Evolutionary conservation across 2,329 filamentous ascomycete genomes (phyloP), one percentile per base, ranked within the genome.

Genomic region (Sarocladium oryzae): DNA sequence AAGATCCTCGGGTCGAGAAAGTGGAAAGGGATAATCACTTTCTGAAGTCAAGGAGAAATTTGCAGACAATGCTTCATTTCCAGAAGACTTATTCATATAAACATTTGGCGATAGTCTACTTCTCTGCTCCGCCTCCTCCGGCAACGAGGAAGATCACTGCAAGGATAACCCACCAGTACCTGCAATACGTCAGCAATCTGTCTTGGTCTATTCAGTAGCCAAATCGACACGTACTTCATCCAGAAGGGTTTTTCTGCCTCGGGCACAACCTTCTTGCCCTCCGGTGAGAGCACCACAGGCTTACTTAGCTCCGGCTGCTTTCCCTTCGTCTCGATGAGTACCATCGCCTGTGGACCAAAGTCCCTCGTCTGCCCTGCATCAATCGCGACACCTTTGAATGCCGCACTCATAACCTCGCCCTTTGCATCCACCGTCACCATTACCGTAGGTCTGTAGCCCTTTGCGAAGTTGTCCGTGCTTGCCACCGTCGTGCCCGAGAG

Each of bases 101-200:
- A 20, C 16, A 48, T 3, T 11, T 33, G 15, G 16, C 4, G 24
- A 16, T n/a, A 16, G 16, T 71, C 69, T 72, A 78, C 66, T 79
- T 79, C 58, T 74, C 71, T 10, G 71, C 73, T 26, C 75, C 78
- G 50, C 79, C 75, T 41, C 75, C 73, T 48, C 75, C 70, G 55
- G 82, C 58, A 6, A 79, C 62, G 56, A 86, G 62, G 46, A 85
- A 58, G 24, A 75, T 68, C 23, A 72, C 74, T 24, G 80, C 72
- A 18, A 69, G 75, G 65, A 83, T 66, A 57, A 82, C 63, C 82
- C 82, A 86, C 83, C 83, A 86, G 63, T 86, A 86, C 65, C 81
- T 84, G 57, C 49, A 51, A 23, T 43, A 52, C 23, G 61, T 73
- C 64, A 76, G 70, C 61, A 62, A 53, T 52, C 28, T 10, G 11